phyloP scores from a whole-genome alignment of 2,329 filamentous ascomycete genomes.

The Fusarium mangiferae region DNA sequence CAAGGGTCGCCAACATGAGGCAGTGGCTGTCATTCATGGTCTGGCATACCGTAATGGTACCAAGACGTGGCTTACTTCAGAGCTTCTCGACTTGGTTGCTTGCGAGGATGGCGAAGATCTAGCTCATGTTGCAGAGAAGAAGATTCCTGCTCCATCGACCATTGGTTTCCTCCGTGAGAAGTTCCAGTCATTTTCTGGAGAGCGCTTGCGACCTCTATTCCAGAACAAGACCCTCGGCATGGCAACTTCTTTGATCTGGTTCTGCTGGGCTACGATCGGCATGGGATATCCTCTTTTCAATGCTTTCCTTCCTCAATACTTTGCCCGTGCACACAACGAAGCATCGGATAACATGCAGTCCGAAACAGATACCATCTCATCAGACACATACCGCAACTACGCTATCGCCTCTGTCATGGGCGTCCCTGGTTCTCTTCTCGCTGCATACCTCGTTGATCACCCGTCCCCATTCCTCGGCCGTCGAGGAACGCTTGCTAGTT shows the following conservation, averaged over 20 bases:
- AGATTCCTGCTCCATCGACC: constrained; percentile 35
- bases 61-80: constrained; percentile 81
- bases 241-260: constrained; percentile 72
- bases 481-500: constrained; percentile 75
- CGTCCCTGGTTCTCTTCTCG: constrained; percentile 80
- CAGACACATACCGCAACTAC: constrained; percentile 79
- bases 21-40: constrained; percentile 81
- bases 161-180: constrained; percentile 64
- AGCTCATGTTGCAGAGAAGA: constrained; percentile 24
- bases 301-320: constrained; percentile 88
- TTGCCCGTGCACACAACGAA: constrained; percentile 66
- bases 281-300: constrained; percentile 92
- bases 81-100: constrained; percentile 69
- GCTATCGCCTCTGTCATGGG: constrained; percentile 82
- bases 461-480: constrained; percentile 72
- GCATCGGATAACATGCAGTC: constrained; percentile 42
- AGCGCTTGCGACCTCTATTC: constrained; percentile 75
- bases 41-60: constrained; percentile 77
- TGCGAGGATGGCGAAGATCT: constrained; percentile 51
- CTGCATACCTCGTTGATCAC: constrained; percentile 76
- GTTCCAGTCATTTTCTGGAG: constrained; percentile 72
- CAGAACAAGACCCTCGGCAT: constrained; percentile 61
- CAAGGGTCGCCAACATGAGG: constrained; percentile 79
- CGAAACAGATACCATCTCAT: constrained; percentile 53
- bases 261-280: constrained; percentile 84